A percentile compares a stretch with the other conserved stretches of the same genome.
Conservation (phyloP, 2,329 filamentous ascomycete genomes). For the Phoma sp. region DNA sequence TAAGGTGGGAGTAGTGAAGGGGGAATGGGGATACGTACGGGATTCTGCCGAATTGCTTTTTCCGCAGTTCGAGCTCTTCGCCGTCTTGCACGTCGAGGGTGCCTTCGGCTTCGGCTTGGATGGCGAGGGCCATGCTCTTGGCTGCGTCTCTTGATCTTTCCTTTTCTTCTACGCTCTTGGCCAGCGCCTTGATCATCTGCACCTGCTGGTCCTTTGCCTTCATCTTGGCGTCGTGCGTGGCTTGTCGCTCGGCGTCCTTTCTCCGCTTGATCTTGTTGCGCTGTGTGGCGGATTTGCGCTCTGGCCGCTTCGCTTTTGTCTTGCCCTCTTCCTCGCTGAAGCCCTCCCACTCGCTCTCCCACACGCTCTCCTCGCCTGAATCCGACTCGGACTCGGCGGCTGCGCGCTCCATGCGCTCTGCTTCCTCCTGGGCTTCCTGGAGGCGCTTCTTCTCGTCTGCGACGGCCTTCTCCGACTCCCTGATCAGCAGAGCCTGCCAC, state of each 20-base stretch:
- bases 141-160: conserved; percentile 54
- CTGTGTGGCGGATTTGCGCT: conserved; percentile 85
- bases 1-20: not conserved
- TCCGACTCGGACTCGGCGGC: conserved; percentile 77
- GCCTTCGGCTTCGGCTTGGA: conserved; percentile 36
- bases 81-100: conserved; percentile 43
- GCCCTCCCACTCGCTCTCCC: conserved; percentile 82
- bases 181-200: conserved; percentile 73
- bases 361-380: conserved; percentile 86
- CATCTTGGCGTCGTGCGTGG: conserved; percentile 76
- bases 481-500: conserved; percentile 77
- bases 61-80: conserved; percentile 61
- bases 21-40: conserved; percentile 38
- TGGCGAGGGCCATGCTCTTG: conserved; percentile 25
- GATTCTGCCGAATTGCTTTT: conserved; percentile 74
- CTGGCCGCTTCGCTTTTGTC: conserved; percentile 74
- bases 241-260: conserved; percentile 82
- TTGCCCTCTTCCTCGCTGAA: conserved; percentile 59
- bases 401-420: conserved; percentile 70
- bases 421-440: conserved; percentile 69
- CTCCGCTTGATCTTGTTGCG: conserved; percentile 86
- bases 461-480: conserved; percentile 79
- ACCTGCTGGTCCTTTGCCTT: conserved; percentile 76
- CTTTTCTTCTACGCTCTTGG: conserved; percentile 66
- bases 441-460: conserved; percentile 79